A percentile compares a stretch with the other conserved stretches of the same genome.
Evolutionary conservation across 2,329 filamentous ascomycete species (phyloP).

Genomic region (Aspergillus terreus): DNA sequence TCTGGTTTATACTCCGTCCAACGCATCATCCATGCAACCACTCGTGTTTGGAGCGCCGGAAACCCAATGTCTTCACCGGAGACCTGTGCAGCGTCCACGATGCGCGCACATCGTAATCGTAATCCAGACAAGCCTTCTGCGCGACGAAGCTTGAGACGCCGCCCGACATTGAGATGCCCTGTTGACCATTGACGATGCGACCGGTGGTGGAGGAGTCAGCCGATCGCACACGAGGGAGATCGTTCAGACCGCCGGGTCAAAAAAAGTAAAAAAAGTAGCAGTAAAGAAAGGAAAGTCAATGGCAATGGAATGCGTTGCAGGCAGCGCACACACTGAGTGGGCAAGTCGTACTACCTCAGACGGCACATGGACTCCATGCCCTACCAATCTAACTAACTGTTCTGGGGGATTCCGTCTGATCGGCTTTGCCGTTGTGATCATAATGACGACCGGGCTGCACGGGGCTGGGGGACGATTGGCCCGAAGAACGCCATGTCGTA

Average conservation of each 20-base stretch:
- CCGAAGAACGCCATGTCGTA: no score
- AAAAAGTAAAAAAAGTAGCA: neutral
- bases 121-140: constrained; percentile 16
- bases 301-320: no score
- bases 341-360: neutral
- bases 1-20: neutral
- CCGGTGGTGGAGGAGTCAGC: constrained; percentile 5
- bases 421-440: constrained; percentile 1
- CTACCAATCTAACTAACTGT: neutral
- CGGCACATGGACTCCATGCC: neutral
- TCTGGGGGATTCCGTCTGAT: constrained; percentile 1
- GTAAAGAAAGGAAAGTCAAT: neutral
- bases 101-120: constrained; percentile 3
- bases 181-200: constrained; percentile 3
- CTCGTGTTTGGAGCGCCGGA: neutral
- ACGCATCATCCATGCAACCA: neutral
- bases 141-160: constrained; percentile 13
- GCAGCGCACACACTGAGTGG: no score
- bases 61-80: neutral
- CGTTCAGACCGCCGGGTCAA: neutral
- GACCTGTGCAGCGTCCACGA: neutral
- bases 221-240: constrained; percentile 1
- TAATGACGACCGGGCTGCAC: neutral
- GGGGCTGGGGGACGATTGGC: no score
- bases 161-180: constrained; percentile 3